phyloP scores from a whole-genome alignment of 257 asterid genomes.

The Oldenlandia corymbosa region DNA sequence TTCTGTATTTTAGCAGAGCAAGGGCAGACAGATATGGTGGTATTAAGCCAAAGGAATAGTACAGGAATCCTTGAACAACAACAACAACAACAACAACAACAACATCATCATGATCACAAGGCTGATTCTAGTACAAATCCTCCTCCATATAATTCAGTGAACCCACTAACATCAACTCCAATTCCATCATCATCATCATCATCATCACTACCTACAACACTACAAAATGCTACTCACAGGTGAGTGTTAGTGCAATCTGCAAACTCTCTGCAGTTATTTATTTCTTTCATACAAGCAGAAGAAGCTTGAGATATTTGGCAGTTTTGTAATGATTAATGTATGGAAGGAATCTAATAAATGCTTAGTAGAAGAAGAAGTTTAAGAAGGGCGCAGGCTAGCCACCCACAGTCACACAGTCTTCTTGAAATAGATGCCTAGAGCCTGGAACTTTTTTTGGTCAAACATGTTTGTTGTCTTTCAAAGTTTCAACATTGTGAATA shows the following conservation, averaged over 20 bases:
- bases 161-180: constrained; percentile 16
- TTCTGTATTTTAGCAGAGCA: constrained; percentile 24
- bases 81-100: neutral
- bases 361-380: too few species aligned
- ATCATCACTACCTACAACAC: constrained; percentile 33
- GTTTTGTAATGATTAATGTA: constrained; percentile 14
- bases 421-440: constrained; percentile 12
- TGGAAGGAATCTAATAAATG: constrained; percentile 18
- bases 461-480: constrained; percentile 13
- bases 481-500: constrained; percentile 1
- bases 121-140: constrained; percentile 6
- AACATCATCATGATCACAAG: constrained; percentile 24
- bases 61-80: constrained; percentile 23
- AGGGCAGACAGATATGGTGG: constrained; percentile 28
- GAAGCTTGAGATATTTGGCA: constrained; percentile 1
- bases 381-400: constrained; percentile 15
- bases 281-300: too few species aligned
- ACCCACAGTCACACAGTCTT: constrained; percentile 9
- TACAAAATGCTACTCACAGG: constrained; percentile 46
- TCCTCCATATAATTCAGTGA: constrained; percentile 9
- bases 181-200: constrained; percentile 15
- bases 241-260: constrained; percentile 33
- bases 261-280: constrained; percentile 1
- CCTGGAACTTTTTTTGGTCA: constrained; percentile 8
- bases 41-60: constrained; percentile 31